A percentile compares a stretch with the other conserved stretches of the same genome.
Evolutionary conservation across 2,329 filamentous ascomycete genomes (phyloP).

Genomic region (Shiraia sp.): DNA sequence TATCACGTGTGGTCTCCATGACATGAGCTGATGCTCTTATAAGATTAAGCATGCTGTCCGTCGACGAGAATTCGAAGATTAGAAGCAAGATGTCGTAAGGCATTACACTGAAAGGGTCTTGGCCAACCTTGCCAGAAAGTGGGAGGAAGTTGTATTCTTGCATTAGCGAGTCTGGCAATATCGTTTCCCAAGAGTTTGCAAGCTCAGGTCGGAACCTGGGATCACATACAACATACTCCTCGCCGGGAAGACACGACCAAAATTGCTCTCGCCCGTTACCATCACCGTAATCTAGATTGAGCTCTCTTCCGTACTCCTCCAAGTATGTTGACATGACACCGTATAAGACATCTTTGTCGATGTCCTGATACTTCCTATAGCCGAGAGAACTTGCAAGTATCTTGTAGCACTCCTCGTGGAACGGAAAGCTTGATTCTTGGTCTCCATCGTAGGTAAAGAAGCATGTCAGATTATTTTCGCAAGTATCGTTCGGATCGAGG

Average conservation of each 20-base stretch:
- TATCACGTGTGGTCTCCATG: constrained; percentile 5
- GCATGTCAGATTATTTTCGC: constrained; percentile 1
- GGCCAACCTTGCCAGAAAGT: constrained; percentile 7
- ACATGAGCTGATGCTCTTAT: constrained; percentile 18
- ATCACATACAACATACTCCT: constrained; percentile 21
- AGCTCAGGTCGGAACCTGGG: constrained; percentile 7
- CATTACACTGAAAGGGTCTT: constrained; percentile 15
- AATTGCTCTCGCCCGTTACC: constrained; percentile 6
- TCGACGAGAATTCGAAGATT: constrained; percentile 9
- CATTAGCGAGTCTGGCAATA: constrained; percentile 10
- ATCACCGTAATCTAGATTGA: constrained; percentile 18
- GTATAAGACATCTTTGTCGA: constrained; percentile 21
- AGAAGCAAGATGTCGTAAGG: constrained; percentile 16
- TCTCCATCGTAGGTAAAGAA: constrained; percentile 5
- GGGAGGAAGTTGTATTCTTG: background rate
- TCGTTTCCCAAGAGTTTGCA: constrained; percentile 5
- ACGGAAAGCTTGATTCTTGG: constrained; percentile 11
- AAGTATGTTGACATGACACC: constrained; percentile 4
- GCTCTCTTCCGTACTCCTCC: constrained; percentile 1
- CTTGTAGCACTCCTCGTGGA: constrained; percentile 23
- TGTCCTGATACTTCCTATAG: background rate
- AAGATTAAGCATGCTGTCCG: constrained; percentile 9
- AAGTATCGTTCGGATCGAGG: constrained; percentile 14
- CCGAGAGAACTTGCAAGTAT: constrained; percentile 18
- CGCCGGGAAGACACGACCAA: constrained; percentile 16